Evolutionary conservation across 2,329 filamentous ascomycete species (phyloP).

Genomic region (Aspergillus neoniger): DNA sequence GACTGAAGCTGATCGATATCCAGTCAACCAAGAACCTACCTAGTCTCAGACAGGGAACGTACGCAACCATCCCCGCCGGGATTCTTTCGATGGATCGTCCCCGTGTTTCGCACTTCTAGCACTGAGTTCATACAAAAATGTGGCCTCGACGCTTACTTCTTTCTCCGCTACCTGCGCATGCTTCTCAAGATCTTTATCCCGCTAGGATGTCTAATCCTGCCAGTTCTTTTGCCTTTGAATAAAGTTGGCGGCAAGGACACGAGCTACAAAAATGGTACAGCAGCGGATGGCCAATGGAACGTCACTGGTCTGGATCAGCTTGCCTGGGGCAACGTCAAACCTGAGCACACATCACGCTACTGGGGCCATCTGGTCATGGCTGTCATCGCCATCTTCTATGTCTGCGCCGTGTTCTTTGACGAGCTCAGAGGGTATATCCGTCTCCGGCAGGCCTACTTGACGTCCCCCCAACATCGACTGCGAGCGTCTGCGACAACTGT

Average conservation of each 20-base stretch:
- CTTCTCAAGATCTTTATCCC: slow-evolving; percentile 91
- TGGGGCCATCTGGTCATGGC: slow-evolving; percentile 85
- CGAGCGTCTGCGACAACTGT: slow-evolving; percentile 94
- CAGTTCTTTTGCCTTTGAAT: slow-evolving; percentile 85
- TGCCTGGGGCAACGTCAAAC: slow-evolving; percentile 82
- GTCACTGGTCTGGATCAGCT: slow-evolving; percentile 76
- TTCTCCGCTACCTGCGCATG: slow-evolving; percentile 83
- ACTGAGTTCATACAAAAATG: slow-evolving; percentile 93
- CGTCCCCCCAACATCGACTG: slow-evolving; percentile 89
- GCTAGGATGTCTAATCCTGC: slow-evolving; percentile 74
- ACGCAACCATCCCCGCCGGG: slow-evolving; percentile 70
- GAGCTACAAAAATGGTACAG: slow-evolving; percentile 46
- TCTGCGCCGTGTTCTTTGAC: slow-evolving; percentile 82
- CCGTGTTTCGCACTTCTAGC: slow-evolving; percentile 67
- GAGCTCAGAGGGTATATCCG: slow-evolving; percentile 88
- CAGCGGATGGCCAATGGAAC: slow-evolving; percentile 44
- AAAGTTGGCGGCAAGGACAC: slow-evolving; percentile 68
- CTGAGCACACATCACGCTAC: slow-evolving; percentile 66
- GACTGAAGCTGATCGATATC: slow-evolving; percentile 8
- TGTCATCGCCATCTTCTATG: slow-evolving; percentile 74
- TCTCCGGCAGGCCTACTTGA: slow-evolving; percentile 89
- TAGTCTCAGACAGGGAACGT: slow-evolving; percentile 81
- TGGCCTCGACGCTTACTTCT: slow-evolving; percentile 95
- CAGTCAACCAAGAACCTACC: slow-evolving; percentile 80
- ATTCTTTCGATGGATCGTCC: slow-evolving; percentile 56